Conservation (phyloP, 2,329 filamentous ascomycete species). For the Penicillium sp. region DNA sequence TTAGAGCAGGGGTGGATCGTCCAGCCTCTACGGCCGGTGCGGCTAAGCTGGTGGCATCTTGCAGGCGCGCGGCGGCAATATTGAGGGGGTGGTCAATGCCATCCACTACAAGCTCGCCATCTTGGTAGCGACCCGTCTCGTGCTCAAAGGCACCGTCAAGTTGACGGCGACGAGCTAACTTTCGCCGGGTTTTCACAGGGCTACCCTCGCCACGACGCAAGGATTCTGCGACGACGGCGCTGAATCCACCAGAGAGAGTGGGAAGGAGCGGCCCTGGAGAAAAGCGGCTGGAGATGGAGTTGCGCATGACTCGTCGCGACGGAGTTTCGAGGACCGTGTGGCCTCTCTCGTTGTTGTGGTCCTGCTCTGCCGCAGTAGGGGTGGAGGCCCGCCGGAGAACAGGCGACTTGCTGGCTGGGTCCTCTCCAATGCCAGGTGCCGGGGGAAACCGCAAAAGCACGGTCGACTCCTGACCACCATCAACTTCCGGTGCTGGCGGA, state of each 20-base stretch:
- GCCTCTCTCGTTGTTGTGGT: conserved; percentile 26
- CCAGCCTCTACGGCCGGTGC: conserved; percentile 23
- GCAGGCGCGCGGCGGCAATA: conserved; percentile 29
- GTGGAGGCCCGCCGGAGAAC: conserved; percentile 22
- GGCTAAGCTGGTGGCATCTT: conserved; percentile 26
- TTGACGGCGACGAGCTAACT: conserved; percentile 31
- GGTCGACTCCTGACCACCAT: conserved; percentile 30
- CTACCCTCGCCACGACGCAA: conserved; percentile 59
- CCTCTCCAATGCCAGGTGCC: conserved; percentile 38
- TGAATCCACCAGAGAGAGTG: conserved; percentile 62
- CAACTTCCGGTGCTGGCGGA: conserved; percentile 24
- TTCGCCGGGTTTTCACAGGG: conserved; percentile 32
- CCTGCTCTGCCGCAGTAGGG: conserved; percentile 18
- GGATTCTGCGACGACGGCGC: conserved; percentile 65
- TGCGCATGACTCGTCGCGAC: conserved; percentile 42
- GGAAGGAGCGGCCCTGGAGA: conserved; percentile 61
- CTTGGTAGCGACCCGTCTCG: conserved; percentile 17
- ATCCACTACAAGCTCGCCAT: conserved; percentile 24
- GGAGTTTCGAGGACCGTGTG: conserved; percentile 38
- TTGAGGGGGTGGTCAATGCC: conserved; percentile 20
- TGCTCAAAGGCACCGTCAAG: conserved; percentile 29
- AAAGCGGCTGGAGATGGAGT: conserved; percentile 55
- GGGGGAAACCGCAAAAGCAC: conserved; percentile 43
- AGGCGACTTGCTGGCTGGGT: conserved; percentile 11
- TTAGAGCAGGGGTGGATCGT: conserved; percentile 25